phyloP scores from a whole-genome alignment of 139 green algal species.

The Micromonas commoda region DNA sequence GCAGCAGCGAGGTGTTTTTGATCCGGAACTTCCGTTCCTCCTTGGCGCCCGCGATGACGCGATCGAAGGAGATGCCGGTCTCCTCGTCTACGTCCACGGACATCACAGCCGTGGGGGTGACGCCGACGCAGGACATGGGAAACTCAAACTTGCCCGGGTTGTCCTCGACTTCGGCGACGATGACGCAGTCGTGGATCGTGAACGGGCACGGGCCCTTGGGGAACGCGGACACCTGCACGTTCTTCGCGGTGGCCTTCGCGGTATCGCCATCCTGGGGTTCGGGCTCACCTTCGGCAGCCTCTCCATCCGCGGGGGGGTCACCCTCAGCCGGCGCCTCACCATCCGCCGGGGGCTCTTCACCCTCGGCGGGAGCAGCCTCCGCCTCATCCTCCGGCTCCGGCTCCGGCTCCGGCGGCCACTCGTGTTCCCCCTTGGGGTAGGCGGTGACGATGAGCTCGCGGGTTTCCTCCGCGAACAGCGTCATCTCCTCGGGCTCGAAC shows the following conservation, averaged over 20 bases:
- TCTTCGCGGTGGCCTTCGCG: too few relatives aligned
- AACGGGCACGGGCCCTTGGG: constrained; percentile 41
- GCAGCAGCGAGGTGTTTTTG: constrained; percentile 61
- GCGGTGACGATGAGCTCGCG: constrained; percentile 56
- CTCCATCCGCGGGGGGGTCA: too few relatives aligned
- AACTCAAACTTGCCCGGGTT: constrained; percentile 66
- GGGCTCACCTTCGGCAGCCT: too few relatives aligned
- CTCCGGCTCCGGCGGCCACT: too few relatives aligned
- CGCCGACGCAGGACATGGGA: constrained; percentile 51
- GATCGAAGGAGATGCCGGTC: constrained; percentile 55
- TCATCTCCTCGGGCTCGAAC: constrained; percentile 43
- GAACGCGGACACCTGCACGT: too few relatives aligned
- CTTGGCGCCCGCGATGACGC: constrained; percentile 54
- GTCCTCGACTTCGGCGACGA: constrained; percentile 56
- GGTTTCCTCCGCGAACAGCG: constrained; percentile 57
- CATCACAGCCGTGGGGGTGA: constrained; percentile 49
- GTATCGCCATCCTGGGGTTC: too few relatives aligned
- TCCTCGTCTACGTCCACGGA: constrained; percentile 38
- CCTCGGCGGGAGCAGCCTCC: too few relatives aligned
- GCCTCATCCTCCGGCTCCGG: too few relatives aligned
- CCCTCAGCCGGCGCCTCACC: too few relatives aligned
- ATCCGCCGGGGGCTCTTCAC: too few relatives aligned
- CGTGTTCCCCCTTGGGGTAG: too few relatives aligned
- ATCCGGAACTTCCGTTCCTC: constrained; percentile 53
- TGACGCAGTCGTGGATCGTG: constrained; percentile 39